Conservation (phyloP, 176 grass and related monocot species). For the Thinopyrum elongatum region DNA sequence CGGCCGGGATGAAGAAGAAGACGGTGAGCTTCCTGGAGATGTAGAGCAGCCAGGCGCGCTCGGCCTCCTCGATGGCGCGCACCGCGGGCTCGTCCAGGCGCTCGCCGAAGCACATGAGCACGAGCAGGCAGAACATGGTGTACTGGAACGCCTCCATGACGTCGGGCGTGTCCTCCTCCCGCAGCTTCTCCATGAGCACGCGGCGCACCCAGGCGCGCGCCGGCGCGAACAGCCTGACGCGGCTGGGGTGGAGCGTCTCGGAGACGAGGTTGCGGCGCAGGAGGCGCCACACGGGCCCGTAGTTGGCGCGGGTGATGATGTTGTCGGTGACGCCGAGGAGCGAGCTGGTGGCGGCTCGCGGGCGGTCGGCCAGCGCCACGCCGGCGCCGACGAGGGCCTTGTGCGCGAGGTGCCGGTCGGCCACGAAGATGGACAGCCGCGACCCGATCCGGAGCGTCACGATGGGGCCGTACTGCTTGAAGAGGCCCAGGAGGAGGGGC, state of each 20-base stretch:
- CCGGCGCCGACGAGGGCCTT: background rate
- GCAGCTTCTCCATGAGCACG: constrained; percentile 1
- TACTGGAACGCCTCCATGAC: constrained; percentile 47
- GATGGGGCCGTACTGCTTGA: background rate
- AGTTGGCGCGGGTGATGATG: background rate
- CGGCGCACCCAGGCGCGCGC: background rate
- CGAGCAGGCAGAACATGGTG: constrained; percentile 61
- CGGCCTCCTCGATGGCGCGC: constrained; percentile 9
- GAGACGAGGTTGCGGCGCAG: background rate
- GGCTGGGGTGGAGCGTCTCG: background rate
- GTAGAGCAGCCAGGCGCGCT: background rate
- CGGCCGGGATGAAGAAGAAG: background rate
- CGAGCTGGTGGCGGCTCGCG: background rate
- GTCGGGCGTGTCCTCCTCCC: background rate
- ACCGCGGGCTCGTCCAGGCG: constrained; percentile 45
- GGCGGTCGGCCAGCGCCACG: background rate
- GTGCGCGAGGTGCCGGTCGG: background rate
- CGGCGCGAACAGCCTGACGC: background rate
- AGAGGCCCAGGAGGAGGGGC: background rate
- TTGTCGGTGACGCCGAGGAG: background rate
- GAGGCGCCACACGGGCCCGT: background rate
- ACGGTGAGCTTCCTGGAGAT: background rate
- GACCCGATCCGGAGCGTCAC: background rate
- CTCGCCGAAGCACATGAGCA: constrained; percentile 78
- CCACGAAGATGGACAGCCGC: background rate